Percentiles rank a stretch among this genome's conserved stretches.
These are phyloP conservation scores for Purpureocillium takamizusanense DNA, from an alignment of 2,329 filamentous ascomycete species.

Conservation along the genomic window DNA sequence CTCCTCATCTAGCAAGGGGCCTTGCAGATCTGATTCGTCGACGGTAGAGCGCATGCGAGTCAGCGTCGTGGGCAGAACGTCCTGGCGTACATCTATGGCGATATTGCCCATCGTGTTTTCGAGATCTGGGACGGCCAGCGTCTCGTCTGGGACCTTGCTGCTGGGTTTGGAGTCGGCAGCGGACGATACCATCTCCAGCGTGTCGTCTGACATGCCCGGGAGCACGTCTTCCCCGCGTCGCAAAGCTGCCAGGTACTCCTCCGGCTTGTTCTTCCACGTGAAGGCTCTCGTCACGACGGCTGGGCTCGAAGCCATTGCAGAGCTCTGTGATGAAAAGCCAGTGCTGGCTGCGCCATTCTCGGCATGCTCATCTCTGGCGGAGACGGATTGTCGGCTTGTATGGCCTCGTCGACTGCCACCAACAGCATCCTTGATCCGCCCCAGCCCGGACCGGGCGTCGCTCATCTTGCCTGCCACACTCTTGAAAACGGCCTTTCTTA, in stretches of 20 bases:
- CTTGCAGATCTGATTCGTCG: conserved; percentile 50
- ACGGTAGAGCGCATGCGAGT: conserved; percentile 51
- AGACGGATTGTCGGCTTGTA: conserved; percentile 37
- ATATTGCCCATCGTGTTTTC: conserved; percentile 17
- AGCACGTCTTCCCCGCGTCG: conserved; percentile 25
- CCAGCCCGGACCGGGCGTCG: conserved; percentile 74
- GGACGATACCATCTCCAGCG: conserved; percentile 16
- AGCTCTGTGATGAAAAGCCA: conserved; percentile 8
- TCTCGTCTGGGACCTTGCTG: conserved; percentile 14
- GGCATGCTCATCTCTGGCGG: conserved; percentile 40
- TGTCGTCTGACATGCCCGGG: conserved; percentile 13
- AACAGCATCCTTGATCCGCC: conserved; percentile 78
- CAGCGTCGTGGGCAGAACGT: conserved; percentile 32
- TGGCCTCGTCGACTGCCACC: conserved; percentile 51
- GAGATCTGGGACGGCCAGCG: conserved; percentile 10
- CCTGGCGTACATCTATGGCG: conserved; percentile 33
- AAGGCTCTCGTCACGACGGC: conserved; percentile 41
- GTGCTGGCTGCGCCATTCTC: conserved; percentile 18
- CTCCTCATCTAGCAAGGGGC: conserved; percentile 40
- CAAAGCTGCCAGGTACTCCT: conserved; percentile 42
- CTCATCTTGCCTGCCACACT: conserved; percentile 70
- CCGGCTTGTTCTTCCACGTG: conserved; percentile 56
- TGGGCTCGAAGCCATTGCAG: conserved; percentile 25
- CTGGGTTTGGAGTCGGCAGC: conserved; percentile 13
- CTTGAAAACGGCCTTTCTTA: conserved; percentile 63